Evolutionary conservation across 352 stramenopile species (phyloP).

Genomic region (Globisporangium apiculatum): DNA sequence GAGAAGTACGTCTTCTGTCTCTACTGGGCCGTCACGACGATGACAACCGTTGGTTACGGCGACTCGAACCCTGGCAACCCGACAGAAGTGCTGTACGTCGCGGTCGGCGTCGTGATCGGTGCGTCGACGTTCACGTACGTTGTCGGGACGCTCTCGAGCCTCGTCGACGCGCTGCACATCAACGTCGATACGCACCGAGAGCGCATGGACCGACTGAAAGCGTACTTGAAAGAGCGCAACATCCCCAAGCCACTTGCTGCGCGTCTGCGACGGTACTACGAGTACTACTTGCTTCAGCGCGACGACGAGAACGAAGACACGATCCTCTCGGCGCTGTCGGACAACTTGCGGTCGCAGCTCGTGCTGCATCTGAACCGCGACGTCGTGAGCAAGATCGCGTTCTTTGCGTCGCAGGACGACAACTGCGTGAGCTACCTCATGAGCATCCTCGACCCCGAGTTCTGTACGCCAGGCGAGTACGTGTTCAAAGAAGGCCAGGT

Average conservation of each 20-base stretch:
- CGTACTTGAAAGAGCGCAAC: slow-evolving; percentile 58
- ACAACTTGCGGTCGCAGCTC: slow-evolving; percentile 67
- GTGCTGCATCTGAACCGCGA: slow-evolving; percentile 77
- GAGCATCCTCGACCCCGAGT: slow-evolving; percentile 71
- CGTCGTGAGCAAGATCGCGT: slow-evolving; percentile 75
- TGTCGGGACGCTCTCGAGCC: slow-evolving; percentile 64
- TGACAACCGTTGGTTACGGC: slow-evolving; percentile 77
- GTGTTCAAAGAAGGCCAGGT: slow-evolving; percentile 82
- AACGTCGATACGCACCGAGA: slow-evolving; percentile 39
- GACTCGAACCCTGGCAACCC: slow-evolving; percentile 55
- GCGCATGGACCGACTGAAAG: slow-evolving; percentile 71
- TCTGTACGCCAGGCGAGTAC: slow-evolving; percentile 71
- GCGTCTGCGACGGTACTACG: slow-evolving; percentile 67
- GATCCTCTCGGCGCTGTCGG: slow-evolving; percentile 62
- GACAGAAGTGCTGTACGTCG: slow-evolving; percentile 48
- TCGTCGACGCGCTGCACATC: slow-evolving; percentile 66
- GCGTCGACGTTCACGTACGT: slow-evolving; percentile 74
- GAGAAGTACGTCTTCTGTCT: slow-evolving; percentile 66
- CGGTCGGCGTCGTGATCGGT: slow-evolving; percentile 43
- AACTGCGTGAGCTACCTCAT: slow-evolving; percentile 80
- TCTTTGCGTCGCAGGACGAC: slow-evolving; percentile 76
- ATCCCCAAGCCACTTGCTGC: slow-evolving; percentile 48
- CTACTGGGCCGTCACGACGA: slow-evolving; percentile 75
- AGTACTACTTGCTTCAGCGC: slow-evolving; percentile 70
- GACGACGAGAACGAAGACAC: slow-evolving; percentile 68